Base-by-base conservation (phyloP, 2,329 filamentous ascomycete genomes). In the Microcyclospora pomicola region DNA sequence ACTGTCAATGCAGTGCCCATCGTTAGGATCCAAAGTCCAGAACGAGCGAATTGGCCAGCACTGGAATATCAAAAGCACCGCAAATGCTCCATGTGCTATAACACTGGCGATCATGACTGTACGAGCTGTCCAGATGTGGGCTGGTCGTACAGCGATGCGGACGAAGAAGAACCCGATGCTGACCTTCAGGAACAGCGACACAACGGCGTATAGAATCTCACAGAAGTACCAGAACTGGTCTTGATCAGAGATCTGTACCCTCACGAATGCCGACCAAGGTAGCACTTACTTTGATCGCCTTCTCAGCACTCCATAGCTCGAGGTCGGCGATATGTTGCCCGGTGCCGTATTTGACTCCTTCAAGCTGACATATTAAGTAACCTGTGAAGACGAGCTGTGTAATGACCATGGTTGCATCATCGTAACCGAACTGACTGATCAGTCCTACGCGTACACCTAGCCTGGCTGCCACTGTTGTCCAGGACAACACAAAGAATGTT, bases 111-210 rank as follows among this genome's bases (percentile, higher is more conserved):
- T 48, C 46, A 73, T 66, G n/a, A 71, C 57, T 9, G 54, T 39
- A 41, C 63, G 62, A 31, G 73, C 64, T 40, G 66, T 62, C 47
- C 56, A 58, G 29, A 62, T 55, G 39, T 73, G 68, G n/a, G 58
- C 41, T 30, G 49, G 56, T 31, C 61, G 56, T 27, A 67, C 54
- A 1, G 69, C 67, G 14, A 75, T 60, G 35, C 70, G 65, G 11
- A 73, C 62, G 32, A 73, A 62, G 42, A 72, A 71, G n/a, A 71
- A 55, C 5, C 62, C 67, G 36, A 74, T 67, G 1, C 69, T 66
- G 29, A 71, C 59, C 41, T 71, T 72, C 33, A 69, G 60, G 10
- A 66, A 49, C 30, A 63, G 59, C 15, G 62, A 68, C 5, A 63
- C 59, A 38, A 69, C 51, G 6, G 67, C 63, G 49, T 74, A 75